Conservation (phyloP, 1,139 yeast genomes). For the Zygosaccharomyces pseudobailii region DNA sequence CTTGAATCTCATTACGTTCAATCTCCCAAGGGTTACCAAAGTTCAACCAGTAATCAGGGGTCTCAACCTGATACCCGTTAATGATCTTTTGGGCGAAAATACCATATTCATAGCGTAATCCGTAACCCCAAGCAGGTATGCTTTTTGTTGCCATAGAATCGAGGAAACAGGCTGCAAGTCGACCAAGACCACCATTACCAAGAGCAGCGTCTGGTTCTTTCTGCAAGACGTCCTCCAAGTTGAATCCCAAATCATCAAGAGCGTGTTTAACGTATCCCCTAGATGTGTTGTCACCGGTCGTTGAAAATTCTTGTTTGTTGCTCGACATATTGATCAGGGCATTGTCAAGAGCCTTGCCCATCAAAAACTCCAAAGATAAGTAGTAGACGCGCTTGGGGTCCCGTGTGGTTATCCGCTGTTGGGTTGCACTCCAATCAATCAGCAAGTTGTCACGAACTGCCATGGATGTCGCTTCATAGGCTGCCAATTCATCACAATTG, state of each 20-base stretch:
- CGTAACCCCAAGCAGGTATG: slow-evolving; percentile 97
- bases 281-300: slow-evolving; percentile 18
- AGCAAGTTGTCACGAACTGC: slow-evolving; percentile 76
- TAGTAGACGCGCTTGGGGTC: slow-evolving; percentile 88
- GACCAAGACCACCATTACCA: slow-evolving; percentile 94
- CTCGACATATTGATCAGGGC: slow-evolving; percentile 75
- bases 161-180: slow-evolving; percentile 90
- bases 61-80: slow-evolving; percentile 90
- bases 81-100: slow-evolving; percentile 86
- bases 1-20: slow-evolving; percentile 77
- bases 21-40: slow-evolving; percentile 92
- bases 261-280: slow-evolving; percentile 53
- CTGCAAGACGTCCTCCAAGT: slow-evolving; percentile 76
- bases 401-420: slow-evolving; percentile 77
- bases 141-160: slow-evolving; percentile 84
- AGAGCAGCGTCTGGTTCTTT: slow-evolving; percentile 93
- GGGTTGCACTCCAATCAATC: slow-evolving; percentile 90
- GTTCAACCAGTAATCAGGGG: slow-evolving; percentile 91
- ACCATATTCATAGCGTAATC: slow-evolving; percentile 88
- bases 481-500: slow-evolving; percentile 89
- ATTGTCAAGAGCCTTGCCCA: slow-evolving; percentile 95
- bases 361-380: slow-evolving; percentile 79
- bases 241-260: slow-evolving; percentile 75
- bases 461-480: slow-evolving; percentile 82
- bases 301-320: slow-evolving; percentile 27